A percentile compares a stretch with the other conserved stretches of the same genome.
phyloP scores from a whole-genome alignment of 2,329 filamentous ascomycete species.

The Penicillium sp. region DNA sequence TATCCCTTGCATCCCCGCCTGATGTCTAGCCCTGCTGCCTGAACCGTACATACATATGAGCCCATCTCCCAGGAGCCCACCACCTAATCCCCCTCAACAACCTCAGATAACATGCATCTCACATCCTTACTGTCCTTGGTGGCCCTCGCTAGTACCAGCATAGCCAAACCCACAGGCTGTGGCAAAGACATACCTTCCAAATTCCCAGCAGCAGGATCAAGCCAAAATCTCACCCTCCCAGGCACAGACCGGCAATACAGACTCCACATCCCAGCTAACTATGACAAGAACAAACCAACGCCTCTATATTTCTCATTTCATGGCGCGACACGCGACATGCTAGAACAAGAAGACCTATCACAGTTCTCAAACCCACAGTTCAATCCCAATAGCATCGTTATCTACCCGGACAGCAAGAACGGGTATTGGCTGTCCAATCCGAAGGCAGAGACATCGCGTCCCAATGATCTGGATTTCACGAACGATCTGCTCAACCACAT shows the following conservation, averaged over 20 bases:
- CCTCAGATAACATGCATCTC: not conserved
- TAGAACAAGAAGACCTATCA: slow-evolving; percentile 44
- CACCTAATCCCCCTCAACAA: not conserved
- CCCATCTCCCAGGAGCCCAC: not conserved
- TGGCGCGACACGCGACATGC: slow-evolving; percentile 40
- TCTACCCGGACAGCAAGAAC: slow-evolving; percentile 50
- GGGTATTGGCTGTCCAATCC: slow-evolving; percentile 36
- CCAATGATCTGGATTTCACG: slow-evolving; percentile 49
- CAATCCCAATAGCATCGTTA: slow-evolving; percentile 46
- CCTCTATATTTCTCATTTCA: slow-evolving; percentile 53
- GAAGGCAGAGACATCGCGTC: slow-evolving; percentile 28
- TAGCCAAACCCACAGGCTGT: slow-evolving; percentile 18
- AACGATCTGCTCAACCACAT: slow-evolving; percentile 46
- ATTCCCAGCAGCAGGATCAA: slow-evolving; percentile 20
- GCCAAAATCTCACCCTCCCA: slow-evolving; percentile 11
- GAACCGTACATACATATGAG: not conserved
- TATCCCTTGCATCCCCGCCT: not conserved
- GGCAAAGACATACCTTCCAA: slow-evolving; percentile 17
- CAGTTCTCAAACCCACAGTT: slow-evolving; percentile 47
- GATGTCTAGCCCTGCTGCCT: not conserved
- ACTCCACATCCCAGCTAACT: slow-evolving; percentile 32
- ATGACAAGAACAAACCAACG: slow-evolving; percentile 37
- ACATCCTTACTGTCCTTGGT: slow-evolving; percentile 11
- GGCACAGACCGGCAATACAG: slow-evolving; percentile 23
- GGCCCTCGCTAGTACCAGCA: slow-evolving; percentile 1